Conservation (phyloP, 176 grass and related monocot genomes). For the Elaeis guineensis region DNA sequence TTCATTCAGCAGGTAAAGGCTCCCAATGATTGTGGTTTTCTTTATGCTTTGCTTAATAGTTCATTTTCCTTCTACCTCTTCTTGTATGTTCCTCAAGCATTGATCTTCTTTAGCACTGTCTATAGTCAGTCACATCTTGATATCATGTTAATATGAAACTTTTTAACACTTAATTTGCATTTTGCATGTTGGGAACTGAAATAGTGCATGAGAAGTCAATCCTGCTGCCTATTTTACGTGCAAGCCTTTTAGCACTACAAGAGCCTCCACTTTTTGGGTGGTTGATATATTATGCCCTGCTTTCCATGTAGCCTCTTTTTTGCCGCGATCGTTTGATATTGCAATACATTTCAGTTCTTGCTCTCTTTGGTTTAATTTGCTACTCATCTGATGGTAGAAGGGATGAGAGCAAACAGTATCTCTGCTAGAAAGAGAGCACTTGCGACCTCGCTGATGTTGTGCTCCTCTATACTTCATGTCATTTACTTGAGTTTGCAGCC, state of each 20-base stretch:
- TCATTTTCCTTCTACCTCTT: slow-evolving; percentile 91
- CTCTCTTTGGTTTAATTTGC: slow-evolving; percentile 72
- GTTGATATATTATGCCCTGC: slow-evolving; percentile 66
- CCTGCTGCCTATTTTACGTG: slow-evolving; percentile 83
- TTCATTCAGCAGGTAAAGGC: slow-evolving; percentile 76
- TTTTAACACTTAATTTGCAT: too few species aligned
- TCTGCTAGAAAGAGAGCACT: slow-evolving; percentile 27
- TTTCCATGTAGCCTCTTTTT: slow-evolving; percentile 79
- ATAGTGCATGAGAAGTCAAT: slow-evolving; percentile 99
- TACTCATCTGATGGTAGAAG: slow-evolving; percentile 33
- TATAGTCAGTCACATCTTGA: slow-evolving; percentile 1
- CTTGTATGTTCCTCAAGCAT: slow-evolving; percentile 41
- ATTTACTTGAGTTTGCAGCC: slow-evolving; percentile 55
- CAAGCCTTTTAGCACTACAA: slow-evolving; percentile 68
- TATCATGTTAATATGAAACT: background rate
- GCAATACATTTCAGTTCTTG: slow-evolving; percentile 62
- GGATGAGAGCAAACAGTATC: slow-evolving; percentile 19
- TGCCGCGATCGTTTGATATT: slow-evolving; percentile 65
- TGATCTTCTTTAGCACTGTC: background rate
- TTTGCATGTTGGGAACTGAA: background rate
- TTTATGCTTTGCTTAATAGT: slow-evolving; percentile 72
- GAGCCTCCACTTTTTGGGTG: slow-evolving; percentile 70
- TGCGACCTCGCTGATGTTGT: slow-evolving; percentile 36
- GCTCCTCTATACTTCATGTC: slow-evolving; percentile 43
- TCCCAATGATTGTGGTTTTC: slow-evolving; percentile 75